Conservation (phyloP, 257 asterid genomes). For the Nicotiana benthamiana region DNA sequence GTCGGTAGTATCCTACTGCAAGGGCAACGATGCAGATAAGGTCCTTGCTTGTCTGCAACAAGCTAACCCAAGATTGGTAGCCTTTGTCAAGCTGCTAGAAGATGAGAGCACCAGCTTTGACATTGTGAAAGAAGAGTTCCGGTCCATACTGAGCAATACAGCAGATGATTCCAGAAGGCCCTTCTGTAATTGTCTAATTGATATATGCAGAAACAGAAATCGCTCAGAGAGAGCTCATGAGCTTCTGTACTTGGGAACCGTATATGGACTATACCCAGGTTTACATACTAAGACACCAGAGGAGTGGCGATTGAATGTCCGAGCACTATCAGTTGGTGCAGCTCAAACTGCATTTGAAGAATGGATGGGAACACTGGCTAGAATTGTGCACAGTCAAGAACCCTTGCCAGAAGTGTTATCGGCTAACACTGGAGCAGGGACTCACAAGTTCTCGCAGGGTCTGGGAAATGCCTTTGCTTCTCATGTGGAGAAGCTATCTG, state of each 20-base stretch:
- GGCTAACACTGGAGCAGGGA: conserved; percentile 80
- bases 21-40: conserved; percentile 51
- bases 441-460: conserved; percentile 77
- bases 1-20: conserved; percentile 61
- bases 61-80: conserved; percentile 40
- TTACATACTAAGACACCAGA: conserved; percentile 73
- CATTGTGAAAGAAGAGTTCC: conserved; percentile 51
- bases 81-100: conserved; percentile 36
- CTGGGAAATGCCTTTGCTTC: conserved; percentile 59
- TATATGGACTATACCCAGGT: conserved; percentile 78
- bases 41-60: conserved; percentile 53
- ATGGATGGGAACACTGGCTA: conserved; percentile 71
- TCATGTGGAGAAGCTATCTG: conserved; percentile 59
- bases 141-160: conserved; percentile 41
- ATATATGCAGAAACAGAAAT: conserved; percentile 55
- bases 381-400: conserved; percentile 47
- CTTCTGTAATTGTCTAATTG: conserved; percentile 82
- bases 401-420: conserved; percentile 59
- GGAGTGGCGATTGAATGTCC: conserved; percentile 77
- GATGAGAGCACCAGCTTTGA: conserved; percentile 30
- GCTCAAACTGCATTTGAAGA: conserved; percentile 88
- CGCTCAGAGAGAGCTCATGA: conserved; percentile 62
- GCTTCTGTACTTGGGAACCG: conserved; percentile 57
- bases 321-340: conserved; percentile 84
- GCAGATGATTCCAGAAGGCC: conserved; percentile 75